Percentiles rank a stretch among this genome's conserved stretches.
These are phyloP conservation scores for Friedmanniomyces endolithicus DNA, from an alignment of 495 filamentous ascomycete genomes.

Conservation along the genomic window DNA sequence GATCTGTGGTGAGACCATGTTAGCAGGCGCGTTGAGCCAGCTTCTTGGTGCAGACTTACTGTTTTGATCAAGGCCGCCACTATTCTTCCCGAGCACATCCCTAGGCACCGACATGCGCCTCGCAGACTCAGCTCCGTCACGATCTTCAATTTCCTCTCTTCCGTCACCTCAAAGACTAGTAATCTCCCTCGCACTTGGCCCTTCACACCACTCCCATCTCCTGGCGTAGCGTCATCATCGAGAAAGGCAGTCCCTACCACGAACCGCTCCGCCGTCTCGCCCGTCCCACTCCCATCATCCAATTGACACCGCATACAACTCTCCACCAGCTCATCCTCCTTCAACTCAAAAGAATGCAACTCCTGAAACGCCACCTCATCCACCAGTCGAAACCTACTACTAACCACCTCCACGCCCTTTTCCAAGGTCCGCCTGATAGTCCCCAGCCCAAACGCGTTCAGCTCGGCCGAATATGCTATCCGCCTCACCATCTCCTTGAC, in stretches of 20 bases:
- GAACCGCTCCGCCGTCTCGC: constrained; percentile 55
- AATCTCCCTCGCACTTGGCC: constrained; percentile 56
- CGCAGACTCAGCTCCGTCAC: constrained; percentile 51
- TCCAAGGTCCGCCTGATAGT: constrained; percentile 56
- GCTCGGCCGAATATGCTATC: constrained; percentile 68
- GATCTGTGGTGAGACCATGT: constrained; percentile 20
- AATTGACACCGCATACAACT: constrained; percentile 69
- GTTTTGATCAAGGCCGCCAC: constrained; percentile 80
- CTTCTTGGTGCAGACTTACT: constrained; percentile 36
- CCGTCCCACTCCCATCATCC: constrained; percentile 40
- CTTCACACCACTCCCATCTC: neutral
- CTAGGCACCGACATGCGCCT: constrained; percentile 68
- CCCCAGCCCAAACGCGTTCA: constrained; percentile 76
- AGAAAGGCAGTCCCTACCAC: constrained; percentile 76
- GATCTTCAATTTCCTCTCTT: constrained; percentile 54
- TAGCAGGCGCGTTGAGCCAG: neutral
- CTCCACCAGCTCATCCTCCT: constrained; percentile 67
- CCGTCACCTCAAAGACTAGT: constrained; percentile 69
- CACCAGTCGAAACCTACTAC: constrained; percentile 47
- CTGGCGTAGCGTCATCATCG: constrained; percentile 38
- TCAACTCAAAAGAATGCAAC: constrained; percentile 32
- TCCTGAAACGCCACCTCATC: constrained; percentile 33
- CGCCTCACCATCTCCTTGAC: constrained; percentile 76
- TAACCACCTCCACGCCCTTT: constrained; percentile 45
- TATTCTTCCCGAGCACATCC: constrained; percentile 61